Evolutionary conservation across 371 early-diverging fungal species (phyloP).

Genomic region (Mucor mucedo): DNA sequence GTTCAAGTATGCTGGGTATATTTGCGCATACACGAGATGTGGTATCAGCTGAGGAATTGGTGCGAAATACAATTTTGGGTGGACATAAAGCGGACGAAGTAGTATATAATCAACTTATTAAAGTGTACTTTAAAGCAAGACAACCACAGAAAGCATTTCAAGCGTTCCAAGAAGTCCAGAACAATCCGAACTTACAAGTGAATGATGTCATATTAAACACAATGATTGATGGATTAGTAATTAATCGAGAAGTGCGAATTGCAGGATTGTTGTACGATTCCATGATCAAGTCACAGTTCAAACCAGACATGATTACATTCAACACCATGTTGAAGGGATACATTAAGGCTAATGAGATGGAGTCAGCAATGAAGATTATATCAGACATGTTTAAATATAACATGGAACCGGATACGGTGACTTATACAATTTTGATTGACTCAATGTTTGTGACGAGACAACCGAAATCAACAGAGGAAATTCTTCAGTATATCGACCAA

Average conservation of each 20-base stretch:
- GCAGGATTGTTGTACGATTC: slow-evolving; percentile 41
- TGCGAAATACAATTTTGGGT: slow-evolving; percentile 31
- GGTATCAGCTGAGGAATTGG: slow-evolving; percentile 32
- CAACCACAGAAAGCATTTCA: slow-evolving; percentile 36
- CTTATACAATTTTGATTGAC: slow-evolving; percentile 50
- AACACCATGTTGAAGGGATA: slow-evolving; percentile 57
- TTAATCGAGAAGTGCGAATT: slow-evolving; percentile 40
- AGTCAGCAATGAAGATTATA: slow-evolving; percentile 34
- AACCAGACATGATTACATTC: slow-evolving; percentile 53
- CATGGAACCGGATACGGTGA: slow-evolving; percentile 47
- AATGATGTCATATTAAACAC: slow-evolving; percentile 50
- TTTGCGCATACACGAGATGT: slow-evolving; percentile 41
- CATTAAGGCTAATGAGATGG: slow-evolving; percentile 26
- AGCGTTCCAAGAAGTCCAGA: slow-evolving; percentile 41
- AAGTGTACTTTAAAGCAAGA: slow-evolving; percentile 45
- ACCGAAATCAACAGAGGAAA: slow-evolving; percentile 32
- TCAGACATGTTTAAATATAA: slow-evolving; percentile 42
- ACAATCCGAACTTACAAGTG: slow-evolving; percentile 30
- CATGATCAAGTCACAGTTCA: slow-evolving; percentile 36
- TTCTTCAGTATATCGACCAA: slow-evolving; percentile 30
- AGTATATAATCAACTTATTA: slow-evolving; percentile 48
- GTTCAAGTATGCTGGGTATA: slow-evolving; percentile 36
- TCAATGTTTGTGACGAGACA: slow-evolving; percentile 36
- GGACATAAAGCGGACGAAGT: slow-evolving; percentile 37
- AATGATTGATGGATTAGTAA: slow-evolving; percentile 52